Base-by-base conservation (phyloP, 768 basidiomycete species). In the Termitomyces sp. region DNA sequence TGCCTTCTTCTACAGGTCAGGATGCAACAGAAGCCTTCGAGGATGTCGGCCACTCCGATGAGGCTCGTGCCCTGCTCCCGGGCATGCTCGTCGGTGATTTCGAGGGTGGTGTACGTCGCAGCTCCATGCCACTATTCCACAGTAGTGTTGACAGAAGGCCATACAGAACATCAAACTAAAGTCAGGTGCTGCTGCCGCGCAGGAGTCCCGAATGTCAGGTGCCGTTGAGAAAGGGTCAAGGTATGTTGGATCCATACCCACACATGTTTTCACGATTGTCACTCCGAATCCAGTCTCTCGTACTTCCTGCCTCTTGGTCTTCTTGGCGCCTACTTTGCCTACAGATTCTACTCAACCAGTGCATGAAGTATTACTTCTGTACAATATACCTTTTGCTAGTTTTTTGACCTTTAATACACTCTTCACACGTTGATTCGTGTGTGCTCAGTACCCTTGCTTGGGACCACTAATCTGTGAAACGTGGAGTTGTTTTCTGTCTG, bases 21-120 rank as follows among this genome's bases (percentile, higher is more conserved):
- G 94, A 98, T 70, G 95, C 96, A 23, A 95, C 96, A 34, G 97
- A 98, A 67, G 94, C 97, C 6, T 99, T 99, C 67, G 96, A 98
- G 75, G 97, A 99, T 70, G 96, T 99, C 30, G 97, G 97, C 30
- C 97, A 98, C 81, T 98, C 95, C 0, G 96, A 98, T 64, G 97
- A 99, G 74, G 97, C 97, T 25, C 86, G 97, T 52, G 88, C 79
- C 12, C 80, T 95, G 57, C 79, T 98, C 52, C 83, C 82, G 17
- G 85, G 72, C 61, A 83, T 97, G 81, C 74, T 84, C 41, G 78
- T 97, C 51, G 95, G 95, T 52, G 83, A 89, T 1, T 91, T 95
- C 63, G 89, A 91, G 67, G 77, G 86, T 64, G 78, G 74, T 63
- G 78, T 64, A 77, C 47, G 88, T 89, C 68, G 70, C 83, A 76